These are phyloP conservation scores for Neurospora sp. DNA, from an alignment of 495 filamentous ascomycete genomes.

Conservation along the genomic window DNA sequence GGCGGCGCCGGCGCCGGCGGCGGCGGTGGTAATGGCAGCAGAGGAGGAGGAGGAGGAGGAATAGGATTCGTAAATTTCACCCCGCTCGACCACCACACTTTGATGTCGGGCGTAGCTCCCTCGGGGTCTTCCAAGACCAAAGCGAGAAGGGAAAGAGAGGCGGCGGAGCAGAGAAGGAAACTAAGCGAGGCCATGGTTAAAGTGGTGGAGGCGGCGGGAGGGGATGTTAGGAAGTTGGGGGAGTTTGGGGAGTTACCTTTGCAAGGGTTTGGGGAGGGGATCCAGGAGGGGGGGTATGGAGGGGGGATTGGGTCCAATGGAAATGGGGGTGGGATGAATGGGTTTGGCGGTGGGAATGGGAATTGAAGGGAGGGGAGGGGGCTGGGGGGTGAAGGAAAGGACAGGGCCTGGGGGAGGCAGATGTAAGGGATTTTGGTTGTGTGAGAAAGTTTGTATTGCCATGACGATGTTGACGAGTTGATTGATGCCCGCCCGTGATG, in stretches of 20 bases:
- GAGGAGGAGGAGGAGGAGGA: constrained; percentile 22
- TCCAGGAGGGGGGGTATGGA: no score
- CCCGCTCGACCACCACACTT: constrained; percentile 64
- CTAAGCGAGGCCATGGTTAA: constrained; percentile 62
- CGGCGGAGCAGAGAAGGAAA: constrained; percentile 64
- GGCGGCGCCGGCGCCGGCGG: no score
- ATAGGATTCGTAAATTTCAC: constrained; percentile 89
- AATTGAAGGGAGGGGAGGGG: no score
- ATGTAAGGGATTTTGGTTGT: no score
- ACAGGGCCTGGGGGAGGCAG: no score
- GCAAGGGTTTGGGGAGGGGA: no score
- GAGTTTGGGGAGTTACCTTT: constrained; percentile 13
- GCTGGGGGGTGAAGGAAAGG: no score
- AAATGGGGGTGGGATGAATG: no score
- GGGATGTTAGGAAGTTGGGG: constrained; percentile 48
- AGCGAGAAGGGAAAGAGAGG: constrained; percentile 78
- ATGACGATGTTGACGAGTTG: background rate
- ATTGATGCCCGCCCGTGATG: background rate
- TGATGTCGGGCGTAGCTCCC: constrained; percentile 86
- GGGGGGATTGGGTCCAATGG: no score
- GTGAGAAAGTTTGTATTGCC: background rate
- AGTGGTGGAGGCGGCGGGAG: constrained; percentile 69
- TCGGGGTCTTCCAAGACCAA: constrained; percentile 90
- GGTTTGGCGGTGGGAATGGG: no score
- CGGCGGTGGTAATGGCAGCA: background rate